Base-by-base conservation (phyloP, 2,329 filamentous ascomycete species). In the Fusarium sp. region DNA sequence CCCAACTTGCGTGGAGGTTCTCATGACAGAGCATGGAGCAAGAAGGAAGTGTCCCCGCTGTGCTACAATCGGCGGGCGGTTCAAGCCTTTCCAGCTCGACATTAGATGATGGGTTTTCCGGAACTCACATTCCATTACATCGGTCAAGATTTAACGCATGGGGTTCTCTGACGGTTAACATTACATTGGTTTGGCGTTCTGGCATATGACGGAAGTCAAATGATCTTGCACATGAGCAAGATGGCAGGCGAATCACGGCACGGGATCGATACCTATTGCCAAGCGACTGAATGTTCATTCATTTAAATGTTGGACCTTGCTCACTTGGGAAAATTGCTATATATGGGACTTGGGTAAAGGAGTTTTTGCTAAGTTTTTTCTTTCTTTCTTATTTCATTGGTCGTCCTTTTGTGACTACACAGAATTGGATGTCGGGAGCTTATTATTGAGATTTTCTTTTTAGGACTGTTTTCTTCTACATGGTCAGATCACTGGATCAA, bases 21-120 rank as follows among this genome's bases (percentile, higher is more conserved):
- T 95, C 61, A 91, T 94, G 82, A 89, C 88, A 75, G 92, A 94
- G 79, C 92, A 94, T 79, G 90, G 92, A 55, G 92, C 92, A 17
- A 84, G 92, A 69, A 89, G 92, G 77, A 93, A 93, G 79, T 96
- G 93, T 83, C 93, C 93, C 64, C 88, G 91, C 72, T 96, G 93
- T 79, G 91, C 91, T 61, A 93, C 91, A 42, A 91, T 95, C 70
- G 93, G 93, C 60, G 92, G 92, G 58, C 89, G 91, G 69, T 95
- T 94, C 83, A 95, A 95, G 83, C 92, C 92, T 45, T 95, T 96
- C 81, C 92, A 95, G 82, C 86, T 96, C 79, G 93, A 95, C 78
- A 92, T 96, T 70, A 86, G 92, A 85, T 94, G 84, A 90, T 72
- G 52, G 42, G 49, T 57, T 71, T 50, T 29, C 52, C 22, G 46